Evolutionary conservation across 2,329 filamentous ascomycete genomes (phyloP).

Genomic region (Dactylellina haptotyla): DNA sequence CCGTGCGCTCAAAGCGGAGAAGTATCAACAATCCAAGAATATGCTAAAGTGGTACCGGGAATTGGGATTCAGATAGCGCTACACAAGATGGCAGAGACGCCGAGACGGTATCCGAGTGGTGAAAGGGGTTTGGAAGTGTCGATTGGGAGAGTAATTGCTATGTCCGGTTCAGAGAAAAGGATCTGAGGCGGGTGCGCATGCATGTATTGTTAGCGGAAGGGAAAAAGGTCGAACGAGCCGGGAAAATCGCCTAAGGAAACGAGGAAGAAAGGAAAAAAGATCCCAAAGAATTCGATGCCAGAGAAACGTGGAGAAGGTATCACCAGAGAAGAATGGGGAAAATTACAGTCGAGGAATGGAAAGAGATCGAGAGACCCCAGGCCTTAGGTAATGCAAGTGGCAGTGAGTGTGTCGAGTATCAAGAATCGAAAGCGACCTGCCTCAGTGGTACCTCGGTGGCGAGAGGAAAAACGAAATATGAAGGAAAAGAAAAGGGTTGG

Average conservation of each 20-base stretch:
- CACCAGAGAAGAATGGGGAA: slow-evolving; percentile 31
- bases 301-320: slow-evolving; percentile 51
- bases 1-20: slow-evolving; percentile 33
- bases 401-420: slow-evolving; percentile 38
- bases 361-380: slow-evolving; percentile 49
- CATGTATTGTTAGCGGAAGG: slow-evolving; percentile 32
- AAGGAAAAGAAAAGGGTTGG: slow-evolving; percentile 6
- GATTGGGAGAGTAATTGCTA: slow-evolving; percentile 26
- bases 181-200: slow-evolving; percentile 45
- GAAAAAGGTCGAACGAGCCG: slow-evolving; percentile 25
- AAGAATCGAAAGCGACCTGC: slow-evolving; percentile 42
- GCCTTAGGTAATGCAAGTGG: slow-evolving; percentile 36
- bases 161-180: slow-evolving; percentile 31
- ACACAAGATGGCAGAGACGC: slow-evolving; percentile 9
- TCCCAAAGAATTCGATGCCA: background rate
- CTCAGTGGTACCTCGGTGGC: slow-evolving; percentile 28
- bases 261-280: background rate
- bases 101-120: slow-evolving; percentile 15
- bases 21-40: slow-evolving; percentile 36
- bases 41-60: slow-evolving; percentile 19
- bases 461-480: slow-evolving; percentile 37
- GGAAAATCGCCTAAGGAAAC: slow-evolving; percentile 32
- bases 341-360: slow-evolving; percentile 43
- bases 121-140: slow-evolving; percentile 26
- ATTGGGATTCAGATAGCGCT: slow-evolving; percentile 32